phyloP scores from a whole-genome alignment of 2,329 filamentous ascomycete species.

The Madurella fahalii region DNA sequence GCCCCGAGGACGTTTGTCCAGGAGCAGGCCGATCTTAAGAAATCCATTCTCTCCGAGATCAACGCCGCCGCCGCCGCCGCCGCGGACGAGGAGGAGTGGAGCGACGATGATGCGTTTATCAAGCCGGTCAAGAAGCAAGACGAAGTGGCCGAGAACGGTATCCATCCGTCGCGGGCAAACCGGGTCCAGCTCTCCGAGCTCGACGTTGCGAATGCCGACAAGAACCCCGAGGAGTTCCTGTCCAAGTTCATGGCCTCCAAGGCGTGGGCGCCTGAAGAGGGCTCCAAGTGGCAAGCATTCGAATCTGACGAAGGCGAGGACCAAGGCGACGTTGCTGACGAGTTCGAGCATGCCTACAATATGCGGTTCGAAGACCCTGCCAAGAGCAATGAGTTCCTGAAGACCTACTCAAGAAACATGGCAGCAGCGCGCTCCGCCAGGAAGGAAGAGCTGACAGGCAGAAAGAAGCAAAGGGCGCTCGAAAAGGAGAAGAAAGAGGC shows the following conservation, averaged over 20 bases:
- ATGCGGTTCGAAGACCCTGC: constrained; percentile 89
- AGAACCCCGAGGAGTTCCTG: constrained; percentile 83
- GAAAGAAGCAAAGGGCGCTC: constrained; percentile 73
- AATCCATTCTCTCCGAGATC: constrained; percentile 74
- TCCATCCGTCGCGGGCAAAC: constrained; percentile 54
- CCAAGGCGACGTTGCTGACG: constrained; percentile 69
- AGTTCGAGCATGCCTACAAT: constrained; percentile 92
- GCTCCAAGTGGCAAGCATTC: constrained; percentile 70
- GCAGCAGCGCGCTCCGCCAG: constrained; percentile 79
- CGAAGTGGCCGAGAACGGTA: constrained; percentile 37
- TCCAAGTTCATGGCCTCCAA: constrained; percentile 92
- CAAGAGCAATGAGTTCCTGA: constrained; percentile 81
- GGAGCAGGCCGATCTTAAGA: constrained; percentile 81
- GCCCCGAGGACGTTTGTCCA: constrained; percentile 71
- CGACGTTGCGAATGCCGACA: constrained; percentile 73
- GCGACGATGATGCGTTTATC: constrained; percentile 70
- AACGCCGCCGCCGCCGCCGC: constrained; percentile 55
- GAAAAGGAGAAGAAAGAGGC: constrained; percentile 75
- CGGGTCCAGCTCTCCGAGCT: constrained; percentile 49
- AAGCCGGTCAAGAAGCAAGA: constrained; percentile 59
- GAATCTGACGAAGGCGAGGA: constrained; percentile 91
- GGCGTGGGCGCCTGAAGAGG: constrained; percentile 74
- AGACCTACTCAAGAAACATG: constrained; percentile 84
- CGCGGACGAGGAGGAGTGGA: constrained; percentile 44
- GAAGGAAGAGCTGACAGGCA: constrained; percentile 71